A percentile compares a stretch with the other conserved stretches of the same genome.
Conservation (phyloP, 352 stramenopile genomes). For the Vaucheria bursata region DNA sequence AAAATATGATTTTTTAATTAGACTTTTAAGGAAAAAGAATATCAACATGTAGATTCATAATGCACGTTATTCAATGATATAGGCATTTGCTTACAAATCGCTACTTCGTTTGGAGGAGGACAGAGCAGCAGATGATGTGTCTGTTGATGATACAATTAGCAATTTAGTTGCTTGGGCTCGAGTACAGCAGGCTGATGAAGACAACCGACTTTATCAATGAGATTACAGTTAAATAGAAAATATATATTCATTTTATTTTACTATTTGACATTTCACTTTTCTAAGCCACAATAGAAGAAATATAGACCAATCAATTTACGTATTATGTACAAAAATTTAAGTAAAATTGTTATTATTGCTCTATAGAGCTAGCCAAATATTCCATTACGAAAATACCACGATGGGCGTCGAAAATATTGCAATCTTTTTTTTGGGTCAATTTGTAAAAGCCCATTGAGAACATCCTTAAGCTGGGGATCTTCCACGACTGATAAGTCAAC, state of each 20-base stretch:
- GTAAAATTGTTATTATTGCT: too few species aligned
- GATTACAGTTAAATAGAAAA: too few species aligned
- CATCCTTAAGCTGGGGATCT: conserved; percentile 3
- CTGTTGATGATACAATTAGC: not conserved
- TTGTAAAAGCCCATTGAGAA: conserved; percentile 24
- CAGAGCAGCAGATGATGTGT: not conserved
- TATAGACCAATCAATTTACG: too few species aligned
- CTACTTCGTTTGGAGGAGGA: conserved; percentile 13
- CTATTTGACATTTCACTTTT: too few species aligned
- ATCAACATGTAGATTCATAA: too few species aligned
- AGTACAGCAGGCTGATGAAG: not conserved
- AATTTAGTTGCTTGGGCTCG: not conserved
- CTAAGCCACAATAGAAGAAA: too few species aligned
- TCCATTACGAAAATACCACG: not conserved
- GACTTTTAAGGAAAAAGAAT: too few species aligned
- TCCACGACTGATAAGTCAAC: conserved; percentile 27
- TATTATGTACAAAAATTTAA: too few species aligned
- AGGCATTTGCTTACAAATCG: conserved; percentile 3
- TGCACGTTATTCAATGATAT: too few species aligned
- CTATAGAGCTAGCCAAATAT: too few species aligned
- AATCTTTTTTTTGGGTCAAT: conserved; percentile 27
- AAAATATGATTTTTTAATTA: too few species aligned
- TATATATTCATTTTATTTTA: too few species aligned
- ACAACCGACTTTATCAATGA: not conserved
- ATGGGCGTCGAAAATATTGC: not conserved